Conservation (phyloP, 2,329 filamentous ascomycete genomes). For the Chrysosporium keratinophilum region DNA sequence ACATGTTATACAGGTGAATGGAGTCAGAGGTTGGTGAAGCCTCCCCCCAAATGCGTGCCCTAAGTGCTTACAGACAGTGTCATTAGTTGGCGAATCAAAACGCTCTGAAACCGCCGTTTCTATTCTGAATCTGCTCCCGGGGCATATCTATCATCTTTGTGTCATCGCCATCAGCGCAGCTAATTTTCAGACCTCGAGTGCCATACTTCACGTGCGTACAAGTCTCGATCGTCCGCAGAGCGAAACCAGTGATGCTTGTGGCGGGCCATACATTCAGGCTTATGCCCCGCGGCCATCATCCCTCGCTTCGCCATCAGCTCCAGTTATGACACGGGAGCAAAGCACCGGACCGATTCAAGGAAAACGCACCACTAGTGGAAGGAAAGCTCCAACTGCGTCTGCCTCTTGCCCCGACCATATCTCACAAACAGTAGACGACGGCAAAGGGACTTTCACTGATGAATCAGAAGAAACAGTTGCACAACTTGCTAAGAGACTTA, state of each 20-base stretch:
- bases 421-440: slow-evolving; percentile 32
- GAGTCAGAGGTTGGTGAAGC: slow-evolving; percentile 58
- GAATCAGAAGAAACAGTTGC: slow-evolving; percentile 59
- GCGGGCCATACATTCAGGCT: slow-evolving; percentile 41
- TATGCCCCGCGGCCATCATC: slow-evolving; percentile 45
- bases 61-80: slow-evolving; percentile 14
- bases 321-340: slow-evolving; percentile 55
- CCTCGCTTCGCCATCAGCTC: slow-evolving; percentile 50
- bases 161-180: slow-evolving; percentile 84
- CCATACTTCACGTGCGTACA: slow-evolving; percentile 73
- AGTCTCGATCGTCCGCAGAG: slow-evolving; percentile 38
- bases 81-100: slow-evolving; percentile 68
- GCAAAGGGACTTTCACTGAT: slow-evolving; percentile 32
- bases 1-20: slow-evolving; percentile 88
- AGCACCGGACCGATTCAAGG: slow-evolving; percentile 44
- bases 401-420: slow-evolving; percentile 42
- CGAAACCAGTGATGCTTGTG: slow-evolving; percentile 28
- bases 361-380: slow-evolving; percentile 59
- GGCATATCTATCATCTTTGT: slow-evolving; percentile 84
- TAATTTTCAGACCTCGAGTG: slow-evolving; percentile 84
- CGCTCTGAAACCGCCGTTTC: slow-evolving; percentile 78
- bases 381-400: slow-evolving; percentile 56
- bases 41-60: background rate
- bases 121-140: slow-evolving; percentile 75
- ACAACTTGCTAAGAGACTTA: slow-evolving; percentile 70